phyloP scores from a whole-genome alignment of 148 eudicot genomes.

The Amaranthus cruentus region DNA sequence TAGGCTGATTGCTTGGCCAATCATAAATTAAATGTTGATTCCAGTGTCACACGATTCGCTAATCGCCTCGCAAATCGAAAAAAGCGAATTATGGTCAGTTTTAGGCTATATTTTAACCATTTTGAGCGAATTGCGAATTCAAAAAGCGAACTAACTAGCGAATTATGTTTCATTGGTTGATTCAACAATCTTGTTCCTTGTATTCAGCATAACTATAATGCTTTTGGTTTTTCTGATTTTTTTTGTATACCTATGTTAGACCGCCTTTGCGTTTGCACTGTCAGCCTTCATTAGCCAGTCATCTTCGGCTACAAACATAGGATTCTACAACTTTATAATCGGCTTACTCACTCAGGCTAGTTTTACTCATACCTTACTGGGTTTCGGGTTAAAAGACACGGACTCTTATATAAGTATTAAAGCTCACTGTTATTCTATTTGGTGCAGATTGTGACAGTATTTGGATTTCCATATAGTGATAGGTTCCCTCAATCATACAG shows the following conservation, averaged over 20 bases:
- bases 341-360: constrained; percentile 81
- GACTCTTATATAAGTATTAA: constrained; percentile 4
- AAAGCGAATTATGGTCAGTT: too few relatives aligned
- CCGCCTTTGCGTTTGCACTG: constrained; percentile 71
- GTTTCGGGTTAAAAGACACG: not conserved
- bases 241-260: constrained; percentile 38
- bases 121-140: too few relatives aligned
- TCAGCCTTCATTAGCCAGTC: constrained; percentile 79
- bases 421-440: not conserved
- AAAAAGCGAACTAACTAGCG: too few relatives aligned
- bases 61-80: too few relatives aligned
- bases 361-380: constrained; percentile 6
- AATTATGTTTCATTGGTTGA: too few relatives aligned
- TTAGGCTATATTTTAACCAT: too few relatives aligned
- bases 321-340: constrained; percentile 69
- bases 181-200: too few relatives aligned
- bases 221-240: not conserved
- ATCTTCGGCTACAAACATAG: constrained; percentile 69
- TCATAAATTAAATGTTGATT: not conserved
- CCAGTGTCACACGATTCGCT: not conserved
- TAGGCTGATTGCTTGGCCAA: not conserved
- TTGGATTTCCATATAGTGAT: constrained; percentile 62
- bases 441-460: constrained; percentile 65
- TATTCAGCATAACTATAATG: not conserved
- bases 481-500: constrained; percentile 31